Evolutionary conservation across 176 grass and related monocot species (phyloP), one percentile per base, ranked within the genome.

Genomic region (Musa itinerans): DNA sequence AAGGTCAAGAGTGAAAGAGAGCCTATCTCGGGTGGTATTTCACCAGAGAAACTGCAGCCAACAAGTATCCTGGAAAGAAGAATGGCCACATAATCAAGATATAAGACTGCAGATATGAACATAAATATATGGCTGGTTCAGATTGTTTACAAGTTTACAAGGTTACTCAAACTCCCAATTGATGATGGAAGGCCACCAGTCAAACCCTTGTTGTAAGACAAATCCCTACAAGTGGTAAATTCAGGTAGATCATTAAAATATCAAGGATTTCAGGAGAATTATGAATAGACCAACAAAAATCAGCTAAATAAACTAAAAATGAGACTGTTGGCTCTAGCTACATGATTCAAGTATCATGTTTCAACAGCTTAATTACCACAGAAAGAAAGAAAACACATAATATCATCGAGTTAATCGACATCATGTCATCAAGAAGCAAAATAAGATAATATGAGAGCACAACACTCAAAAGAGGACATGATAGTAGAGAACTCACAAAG

Each of bases 1-100:
- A 84, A 88, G 56, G 70, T 25, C 17, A 96, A 74, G 1, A 80
- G 79, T 57, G 89, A 77, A 43, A 96, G 78, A 58, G 83, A 81
- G 59, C 93, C 93, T 51, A 96, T 79, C 58, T 90, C 89, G 24
- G 22, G 12, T 1, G 89, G 93, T 85, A 96, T 83, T 90, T 90
- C 83, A 79, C 93, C 93, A 23, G 83, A 51, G 54, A 96, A 92
- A 58, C 93, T 74, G 86, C 93, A 96, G 22, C 87, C 89, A 65
- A 78, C 69, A 63, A 96, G 86, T 61, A 90, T 92, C 84, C 93
- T 96, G 81, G 56, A 79, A 63, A 79, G 27, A 72, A 74, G 21
- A 76, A 50, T 50, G 26, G n/a, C 2, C 11, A 8, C 25, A 25
- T 19, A 10, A 50, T 22, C 62, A 27, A 51, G n/a, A 58, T 74